Conservation (phyloP, 306 rosid species). For the Canavalia gladiata region DNA sequence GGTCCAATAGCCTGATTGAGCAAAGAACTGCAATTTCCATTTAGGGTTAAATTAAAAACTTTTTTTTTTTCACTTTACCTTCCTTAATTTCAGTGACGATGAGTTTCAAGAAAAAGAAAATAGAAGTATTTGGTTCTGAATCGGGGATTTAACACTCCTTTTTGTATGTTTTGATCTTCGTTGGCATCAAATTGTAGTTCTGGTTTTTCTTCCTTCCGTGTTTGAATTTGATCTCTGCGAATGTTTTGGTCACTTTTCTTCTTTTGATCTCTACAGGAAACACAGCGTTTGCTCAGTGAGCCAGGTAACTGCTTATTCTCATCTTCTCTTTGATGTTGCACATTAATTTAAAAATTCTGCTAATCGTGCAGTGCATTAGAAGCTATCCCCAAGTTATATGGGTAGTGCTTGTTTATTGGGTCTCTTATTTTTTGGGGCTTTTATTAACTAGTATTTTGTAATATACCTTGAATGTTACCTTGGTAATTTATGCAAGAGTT, state of each 20-base stretch:
- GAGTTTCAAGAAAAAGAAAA: background rate
- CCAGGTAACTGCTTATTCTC: slow-evolving; percentile 66
- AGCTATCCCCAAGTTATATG: slow-evolving; percentile 7
- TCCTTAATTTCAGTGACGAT: slow-evolving; percentile 32
- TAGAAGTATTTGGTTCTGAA: background rate
- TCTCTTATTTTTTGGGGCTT: background rate
- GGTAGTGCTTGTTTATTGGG: background rate
- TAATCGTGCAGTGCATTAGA: slow-evolving; percentile 13
- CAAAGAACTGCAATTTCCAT: background rate
- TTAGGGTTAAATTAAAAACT: slow-evolving; percentile 6
- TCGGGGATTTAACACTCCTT: background rate
- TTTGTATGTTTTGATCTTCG: slow-evolving; percentile 23
- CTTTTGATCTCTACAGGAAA: slow-evolving; percentile 74
- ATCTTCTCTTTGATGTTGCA: background rate
- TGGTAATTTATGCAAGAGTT: slow-evolving; percentile 30
- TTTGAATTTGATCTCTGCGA: slow-evolving; percentile 38
- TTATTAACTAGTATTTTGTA: background rate
- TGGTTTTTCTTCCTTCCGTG: slow-evolving; percentile 5
- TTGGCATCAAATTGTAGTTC: slow-evolving; percentile 17
- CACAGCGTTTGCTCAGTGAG: slow-evolving; percentile 98
- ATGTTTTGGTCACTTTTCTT: slow-evolving; percentile 27
- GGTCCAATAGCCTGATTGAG: slow-evolving; percentile 9
- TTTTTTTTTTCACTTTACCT: background rate
- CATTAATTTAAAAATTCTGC: slow-evolving; percentile 10
- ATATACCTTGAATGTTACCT: background rate